These are phyloP conservation scores for Leonotis leonurus DNA, from an alignment of 257 asterid species.

Conservation along the genomic window DNA sequence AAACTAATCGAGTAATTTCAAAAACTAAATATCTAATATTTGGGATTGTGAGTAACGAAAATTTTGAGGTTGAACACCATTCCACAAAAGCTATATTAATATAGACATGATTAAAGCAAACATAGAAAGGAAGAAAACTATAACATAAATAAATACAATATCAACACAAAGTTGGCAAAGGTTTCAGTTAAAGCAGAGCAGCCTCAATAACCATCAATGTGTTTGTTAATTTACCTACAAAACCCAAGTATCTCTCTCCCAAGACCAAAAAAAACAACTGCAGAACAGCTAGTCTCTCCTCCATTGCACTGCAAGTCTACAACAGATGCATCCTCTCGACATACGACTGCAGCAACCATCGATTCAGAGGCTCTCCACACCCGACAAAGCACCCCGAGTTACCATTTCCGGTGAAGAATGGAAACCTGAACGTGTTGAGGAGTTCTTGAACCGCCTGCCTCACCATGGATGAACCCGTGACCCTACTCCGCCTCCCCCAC, in stretches of 20 bases:
- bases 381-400: slow-evolving; percentile 92
- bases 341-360: slow-evolving; percentile 72
- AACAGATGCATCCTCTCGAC: slow-evolving; percentile 96
- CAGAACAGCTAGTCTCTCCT: neutral
- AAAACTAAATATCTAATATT: no score
- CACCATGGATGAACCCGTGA: slow-evolving; percentile 81
- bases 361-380: slow-evolving; percentile 74
- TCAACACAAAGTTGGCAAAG: neutral
- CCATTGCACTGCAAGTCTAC: no score
- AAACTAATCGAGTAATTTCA: no score
- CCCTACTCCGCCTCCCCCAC: slow-evolving; percentile 93
- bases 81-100: no score
- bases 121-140: neutral
- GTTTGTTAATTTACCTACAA: slow-evolving; percentile 6
- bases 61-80: no score
- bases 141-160: neutral
- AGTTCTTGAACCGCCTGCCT: slow-evolving; percentile 69
- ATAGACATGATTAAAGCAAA: no score
- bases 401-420: slow-evolving; percentile 63
- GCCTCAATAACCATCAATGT: neutral
- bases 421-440: slow-evolving; percentile 59
- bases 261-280: slow-evolving; percentile 26
- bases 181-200: neutral
- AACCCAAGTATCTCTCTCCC: slow-evolving; percentile 16
- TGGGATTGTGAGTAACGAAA: no score